A percentile compares a stretch with the other conserved stretches of the same genome.
These are phyloP conservation scores for Candida lessepsii DNA, from an alignment of 805 yeast species.

Conservation along the genomic window DNA sequence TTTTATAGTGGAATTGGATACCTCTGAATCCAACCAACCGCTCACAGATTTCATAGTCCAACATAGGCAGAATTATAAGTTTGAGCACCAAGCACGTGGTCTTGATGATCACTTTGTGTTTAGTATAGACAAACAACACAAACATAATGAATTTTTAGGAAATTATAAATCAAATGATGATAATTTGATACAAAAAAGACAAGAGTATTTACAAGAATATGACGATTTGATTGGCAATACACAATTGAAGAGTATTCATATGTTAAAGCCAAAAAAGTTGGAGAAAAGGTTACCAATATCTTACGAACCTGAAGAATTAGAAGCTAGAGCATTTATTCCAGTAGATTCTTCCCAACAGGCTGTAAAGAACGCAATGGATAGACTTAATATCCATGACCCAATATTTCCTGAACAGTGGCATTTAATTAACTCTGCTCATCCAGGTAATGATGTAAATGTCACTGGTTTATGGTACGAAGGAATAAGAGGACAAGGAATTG, in stretches of 20 bases:
- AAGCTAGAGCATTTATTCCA: slow-evolving; percentile 11
- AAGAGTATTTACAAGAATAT: slow-evolving; percentile 24
- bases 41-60: slow-evolving; percentile 32
- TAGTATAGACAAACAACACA: slow-evolving; percentile 46
- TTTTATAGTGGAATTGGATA: slow-evolving; percentile 59
- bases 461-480: slow-evolving; percentile 80
- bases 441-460: slow-evolving; percentile 86
- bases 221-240: slow-evolving; percentile 24
- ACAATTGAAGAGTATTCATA: slow-evolving; percentile 50
- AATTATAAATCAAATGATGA: slow-evolving; percentile 31
- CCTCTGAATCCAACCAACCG: slow-evolving; percentile 23
- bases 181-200: slow-evolving; percentile 26
- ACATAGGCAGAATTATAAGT: slow-evolving; percentile 41
- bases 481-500: slow-evolving; percentile 77
- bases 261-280: slow-evolving; percentile 53
- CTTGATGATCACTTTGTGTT: slow-evolving; percentile 65
- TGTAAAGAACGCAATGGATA: slow-evolving; percentile 45
- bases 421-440: slow-evolving; percentile 65
- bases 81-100: slow-evolving; percentile 65
- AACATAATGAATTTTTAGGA: slow-evolving; percentile 34
- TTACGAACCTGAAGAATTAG: not conserved
- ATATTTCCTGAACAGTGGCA: slow-evolving; percentile 89
- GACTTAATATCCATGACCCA: slow-evolving; percentile 76
- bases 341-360: slow-evolving; percentile 54
- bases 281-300: slow-evolving; percentile 57